These are phyloP conservation scores for Cercophora sp. DNA, from an alignment of 495 filamentous ascomycete genomes.

Conservation along the genomic window DNA sequence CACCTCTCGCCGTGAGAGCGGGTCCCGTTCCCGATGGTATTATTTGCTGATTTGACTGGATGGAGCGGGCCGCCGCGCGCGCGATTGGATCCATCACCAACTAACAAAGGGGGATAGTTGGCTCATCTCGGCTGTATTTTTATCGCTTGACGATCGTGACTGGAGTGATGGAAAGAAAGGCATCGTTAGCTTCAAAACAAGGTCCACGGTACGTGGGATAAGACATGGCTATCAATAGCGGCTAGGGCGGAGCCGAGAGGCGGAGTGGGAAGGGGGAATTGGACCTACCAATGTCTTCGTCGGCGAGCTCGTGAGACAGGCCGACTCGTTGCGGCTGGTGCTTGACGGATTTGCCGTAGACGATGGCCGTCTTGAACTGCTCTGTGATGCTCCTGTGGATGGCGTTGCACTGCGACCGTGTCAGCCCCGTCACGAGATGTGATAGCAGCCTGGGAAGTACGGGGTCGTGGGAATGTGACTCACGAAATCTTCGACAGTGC, in stretches of 20 bases:
- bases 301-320: conserved; percentile 82
- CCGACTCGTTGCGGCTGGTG: conserved; percentile 97
- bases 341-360: conserved; percentile 96
- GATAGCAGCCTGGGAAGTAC: background rate
- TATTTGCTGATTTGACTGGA: background rate
- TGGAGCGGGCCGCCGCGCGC: background rate
- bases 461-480: background rate
- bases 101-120: background rate
- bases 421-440: background rate
- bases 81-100: background rate
- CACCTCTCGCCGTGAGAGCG: background rate
- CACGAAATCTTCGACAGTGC: conserved; percentile 96
- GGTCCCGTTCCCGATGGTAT: no score
- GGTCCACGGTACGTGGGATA: no score
- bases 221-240: background rate
- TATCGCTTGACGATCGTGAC: conserved; percentile 95
- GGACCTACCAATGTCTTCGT: conserved; percentile 93
- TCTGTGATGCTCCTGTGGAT: conserved; percentile 96
- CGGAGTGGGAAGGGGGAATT: conserved; percentile 13
- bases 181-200: background rate
- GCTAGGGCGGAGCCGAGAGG: background rate
- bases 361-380: conserved; percentile 90
- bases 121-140: conserved; percentile 23
- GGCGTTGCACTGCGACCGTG: conserved; percentile 71
- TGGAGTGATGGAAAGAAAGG: conserved; percentile 35